A percentile compares a stretch with the other conserved stretches of the same genome.
Conservation (phyloP, 176 grass and related monocot species). For the Tillandsia fasciculata region DNA sequence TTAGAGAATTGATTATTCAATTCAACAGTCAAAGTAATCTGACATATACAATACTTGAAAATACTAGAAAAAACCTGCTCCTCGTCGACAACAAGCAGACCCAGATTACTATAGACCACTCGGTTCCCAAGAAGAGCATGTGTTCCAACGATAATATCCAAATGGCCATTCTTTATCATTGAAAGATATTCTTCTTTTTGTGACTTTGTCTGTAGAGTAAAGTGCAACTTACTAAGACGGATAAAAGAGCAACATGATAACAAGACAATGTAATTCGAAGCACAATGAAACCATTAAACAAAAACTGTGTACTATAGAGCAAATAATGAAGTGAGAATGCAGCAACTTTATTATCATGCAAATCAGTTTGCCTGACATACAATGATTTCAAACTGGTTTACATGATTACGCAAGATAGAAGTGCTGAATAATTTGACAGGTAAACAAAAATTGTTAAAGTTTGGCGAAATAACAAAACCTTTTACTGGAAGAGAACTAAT, state of each 20-base stretch:
- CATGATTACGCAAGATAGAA: no score
- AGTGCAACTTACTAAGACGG: not conserved
- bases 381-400: not conserved
- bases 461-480: no score
- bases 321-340: no score
- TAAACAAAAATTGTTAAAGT: no score
- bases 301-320: no score
- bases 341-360: not conserved
- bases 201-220: constrained; percentile 47
- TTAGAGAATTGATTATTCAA: no score
- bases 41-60: not conserved
- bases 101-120: constrained; percentile 71
- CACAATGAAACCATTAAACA: not conserved
- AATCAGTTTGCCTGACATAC: not conserved
- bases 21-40: not conserved
- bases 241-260: not conserved
- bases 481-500: no score
- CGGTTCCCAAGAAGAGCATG: constrained; percentile 84
- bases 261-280: not conserved
- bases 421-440: no score
- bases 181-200: constrained; percentile 66
- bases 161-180: constrained; percentile 58
- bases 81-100: constrained; percentile 92
- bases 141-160: constrained; percentile 86
- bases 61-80: constrained; percentile 49